phyloP scores from a whole-genome alignment of 108 stramenopile species.

The Cyclostephanos invisitatus region DNA sequence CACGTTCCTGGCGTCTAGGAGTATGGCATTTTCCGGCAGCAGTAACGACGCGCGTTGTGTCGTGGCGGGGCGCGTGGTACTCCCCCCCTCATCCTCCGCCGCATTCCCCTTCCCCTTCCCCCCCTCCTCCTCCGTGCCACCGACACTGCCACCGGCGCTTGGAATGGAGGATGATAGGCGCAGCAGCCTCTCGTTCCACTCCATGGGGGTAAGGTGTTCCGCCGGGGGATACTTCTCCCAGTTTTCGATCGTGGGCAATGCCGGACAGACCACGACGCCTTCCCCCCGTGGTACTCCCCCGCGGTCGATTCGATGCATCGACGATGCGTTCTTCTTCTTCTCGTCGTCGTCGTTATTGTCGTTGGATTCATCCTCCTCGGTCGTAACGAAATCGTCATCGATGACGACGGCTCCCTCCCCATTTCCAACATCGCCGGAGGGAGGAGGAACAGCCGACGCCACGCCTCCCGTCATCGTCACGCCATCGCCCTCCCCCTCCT shows the following conservation, averaged over 20 bases:
- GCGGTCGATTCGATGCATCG: no score
- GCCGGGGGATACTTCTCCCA: constrained; percentile 57
- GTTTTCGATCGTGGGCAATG: constrained; percentile 22
- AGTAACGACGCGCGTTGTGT: neutral
- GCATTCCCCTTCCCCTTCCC: neutral
- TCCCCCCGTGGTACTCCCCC: neutral
- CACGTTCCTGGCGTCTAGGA: constrained; percentile 79
- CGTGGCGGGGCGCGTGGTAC: neutral
- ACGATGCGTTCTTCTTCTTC: neutral
- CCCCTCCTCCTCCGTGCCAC: neutral
- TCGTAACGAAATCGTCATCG: no score
- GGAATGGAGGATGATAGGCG: constrained; percentile 18
- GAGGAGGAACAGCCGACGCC: no score
- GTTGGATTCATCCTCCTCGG: no score
- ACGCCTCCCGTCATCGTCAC: no score
- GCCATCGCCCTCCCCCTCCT: no score
- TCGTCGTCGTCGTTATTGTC: no score
- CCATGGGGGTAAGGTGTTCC: constrained; percentile 58
- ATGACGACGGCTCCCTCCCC: no score
- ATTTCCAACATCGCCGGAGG: no score
- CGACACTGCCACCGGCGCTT: no score
- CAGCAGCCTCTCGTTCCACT: constrained; percentile 69
- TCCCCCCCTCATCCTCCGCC: constrained; percentile 3
- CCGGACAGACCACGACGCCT: neutral
- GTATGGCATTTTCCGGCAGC: constrained; percentile 40